These are phyloP conservation scores for Russula ochroleuca DNA, from an alignment of 768 basidiomycete species.

Conservation along the genomic window DNA sequence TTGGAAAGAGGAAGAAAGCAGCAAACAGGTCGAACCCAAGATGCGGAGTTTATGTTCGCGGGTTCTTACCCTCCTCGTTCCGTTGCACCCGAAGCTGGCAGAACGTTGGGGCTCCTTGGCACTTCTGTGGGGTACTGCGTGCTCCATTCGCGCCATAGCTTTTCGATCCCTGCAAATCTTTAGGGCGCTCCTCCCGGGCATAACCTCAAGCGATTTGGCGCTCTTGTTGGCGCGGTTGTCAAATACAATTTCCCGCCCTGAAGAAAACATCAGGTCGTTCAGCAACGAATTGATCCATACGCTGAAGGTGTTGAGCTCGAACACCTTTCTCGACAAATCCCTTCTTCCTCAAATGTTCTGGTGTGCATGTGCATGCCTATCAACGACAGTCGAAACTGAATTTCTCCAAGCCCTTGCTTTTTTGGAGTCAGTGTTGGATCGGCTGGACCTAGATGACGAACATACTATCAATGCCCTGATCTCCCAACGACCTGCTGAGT, in stretches of 20 bases:
- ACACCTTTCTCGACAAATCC: conserved; percentile 52
- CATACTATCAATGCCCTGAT: conserved; percentile 65
- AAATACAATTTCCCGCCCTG: conserved; percentile 73
- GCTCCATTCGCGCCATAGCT: conserved; percentile 79
- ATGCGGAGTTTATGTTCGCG: conserved; percentile 65
- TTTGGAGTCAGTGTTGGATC: conserved; percentile 58
- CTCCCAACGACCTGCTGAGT: conserved; percentile 62
- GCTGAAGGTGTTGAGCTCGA: conserved; percentile 55
- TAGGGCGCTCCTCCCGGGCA: conserved; percentile 67
- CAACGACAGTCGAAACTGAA: conserved; percentile 78
- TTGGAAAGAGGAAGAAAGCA: conserved; percentile 69
- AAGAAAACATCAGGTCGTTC: conserved; percentile 75
- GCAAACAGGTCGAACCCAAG: conserved; percentile 53
- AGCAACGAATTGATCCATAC: conserved; percentile 79
- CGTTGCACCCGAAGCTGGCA: conserved; percentile 62
- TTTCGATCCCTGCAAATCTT: conserved; percentile 90
- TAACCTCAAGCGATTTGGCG: conserved; percentile 69
- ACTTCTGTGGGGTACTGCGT: conserved; percentile 79
- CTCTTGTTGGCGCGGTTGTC: conserved; percentile 78
- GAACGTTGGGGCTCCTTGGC: conserved; percentile 79
- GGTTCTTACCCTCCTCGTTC: conserved; percentile 62
- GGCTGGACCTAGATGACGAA: conserved; percentile 66
- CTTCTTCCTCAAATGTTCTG: conserved; percentile 84
- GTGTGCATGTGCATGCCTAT: conserved; percentile 76
- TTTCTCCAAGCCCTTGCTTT: conserved; percentile 64